Evolutionary conservation across 805 yeast species (phyloP).

Genomic region (Gaillardinia entomophila): DNA sequence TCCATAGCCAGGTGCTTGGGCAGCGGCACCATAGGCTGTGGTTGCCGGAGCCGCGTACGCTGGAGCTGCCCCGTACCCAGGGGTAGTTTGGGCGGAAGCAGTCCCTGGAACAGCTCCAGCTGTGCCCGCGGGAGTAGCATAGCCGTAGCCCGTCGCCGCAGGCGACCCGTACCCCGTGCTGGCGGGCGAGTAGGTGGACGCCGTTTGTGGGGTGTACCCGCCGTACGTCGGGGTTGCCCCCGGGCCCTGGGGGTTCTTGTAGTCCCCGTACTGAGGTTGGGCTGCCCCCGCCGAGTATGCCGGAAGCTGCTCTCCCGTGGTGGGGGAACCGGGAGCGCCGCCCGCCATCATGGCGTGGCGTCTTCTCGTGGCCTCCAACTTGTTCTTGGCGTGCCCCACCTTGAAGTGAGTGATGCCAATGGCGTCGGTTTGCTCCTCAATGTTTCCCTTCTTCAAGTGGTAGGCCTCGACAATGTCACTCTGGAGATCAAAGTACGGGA

Average conservation of each 20-base stretch:
- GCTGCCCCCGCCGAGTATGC: conserved; percentile 31
- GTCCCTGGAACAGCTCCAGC: conserved; percentile 3
- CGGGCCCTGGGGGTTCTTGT: conserved; percentile 10
- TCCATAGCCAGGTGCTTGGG: conserved; percentile 26
- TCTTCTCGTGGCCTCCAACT: conserved; percentile 77
- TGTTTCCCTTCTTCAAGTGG: conserved; percentile 75
- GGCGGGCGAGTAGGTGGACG: conserved; percentile 9
- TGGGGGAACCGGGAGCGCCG: conserved; percentile 14
- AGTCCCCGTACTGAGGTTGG: conserved; percentile 18
- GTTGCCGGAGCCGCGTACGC: conserved; percentile 19
- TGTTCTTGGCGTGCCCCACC: conserved; percentile 79
- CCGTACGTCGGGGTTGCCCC: conserved; percentile 7
- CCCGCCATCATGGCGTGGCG: conserved; percentile 51
- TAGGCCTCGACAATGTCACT: conserved; percentile 82
- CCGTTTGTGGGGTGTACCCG: conserved; percentile 9
- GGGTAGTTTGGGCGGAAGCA: conserved; percentile 2
- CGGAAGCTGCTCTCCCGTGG: conserved; percentile 20
- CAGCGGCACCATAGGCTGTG: conserved; percentile 4
- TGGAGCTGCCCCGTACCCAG: conserved; percentile 12
- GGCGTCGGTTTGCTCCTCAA: conserved; percentile 84
- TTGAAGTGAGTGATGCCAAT: conserved; percentile 89
- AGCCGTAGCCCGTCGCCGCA: conserved; percentile 10
- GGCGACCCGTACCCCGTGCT: conserved; percentile 11
- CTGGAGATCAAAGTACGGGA: conserved; percentile 87
- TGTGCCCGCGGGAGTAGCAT: conserved; percentile 4